Evolutionary conservation across 768 basidiomycete genomes (phyloP), one percentile per base, ranked within the genome.

Genomic region (Hypholoma sublateritium): DNA sequence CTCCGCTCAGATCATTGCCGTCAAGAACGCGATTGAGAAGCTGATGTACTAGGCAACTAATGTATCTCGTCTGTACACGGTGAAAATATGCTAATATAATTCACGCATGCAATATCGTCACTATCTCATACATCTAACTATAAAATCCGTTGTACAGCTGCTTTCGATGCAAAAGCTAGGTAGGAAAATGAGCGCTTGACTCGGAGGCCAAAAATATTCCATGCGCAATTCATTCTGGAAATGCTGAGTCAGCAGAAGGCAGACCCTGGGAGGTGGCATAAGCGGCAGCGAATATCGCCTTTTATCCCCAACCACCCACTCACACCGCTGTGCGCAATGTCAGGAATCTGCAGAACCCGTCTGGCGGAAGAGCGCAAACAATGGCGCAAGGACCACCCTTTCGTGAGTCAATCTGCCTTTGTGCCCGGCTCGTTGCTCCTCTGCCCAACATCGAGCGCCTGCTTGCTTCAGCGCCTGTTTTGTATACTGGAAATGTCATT

Each of bases 311-410:
- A 25, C 35, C 53, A 53, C 53, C 53, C 9, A 50, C 41, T 22
- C n/a, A 24, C 22, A 42, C 14, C 34, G 11, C 55, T 17, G 6
- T 34, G 16, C 41, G 43, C 24, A 17, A 93, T 94, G 93, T 88
- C 93, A 51, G 94, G 93, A 59, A 96, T 98, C 61, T 95, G 94
- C 72, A 85, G 94, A 72, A 87, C 90, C 35, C 88, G 97, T 66
- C 81, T 99, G 14, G 85, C 94, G 25, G 97, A 98, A 74, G 97
- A 99, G 74, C 86, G 97, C 67, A 99, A 99, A 76, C 93, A 95
- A 67, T 99, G 97, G 97, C 77, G 97, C 57, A 98, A 95, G 73
- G 97, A 98, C 64, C 97, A 99, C 73, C 97, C 97, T 28, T 98
- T 96, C 65, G 97, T 98, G 73, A 75, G 93, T 82, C 17, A 17